phyloP scores from a whole-genome alignment of 2,329 filamentous ascomycete genomes.

The Coniochaeta sp. region DNA sequence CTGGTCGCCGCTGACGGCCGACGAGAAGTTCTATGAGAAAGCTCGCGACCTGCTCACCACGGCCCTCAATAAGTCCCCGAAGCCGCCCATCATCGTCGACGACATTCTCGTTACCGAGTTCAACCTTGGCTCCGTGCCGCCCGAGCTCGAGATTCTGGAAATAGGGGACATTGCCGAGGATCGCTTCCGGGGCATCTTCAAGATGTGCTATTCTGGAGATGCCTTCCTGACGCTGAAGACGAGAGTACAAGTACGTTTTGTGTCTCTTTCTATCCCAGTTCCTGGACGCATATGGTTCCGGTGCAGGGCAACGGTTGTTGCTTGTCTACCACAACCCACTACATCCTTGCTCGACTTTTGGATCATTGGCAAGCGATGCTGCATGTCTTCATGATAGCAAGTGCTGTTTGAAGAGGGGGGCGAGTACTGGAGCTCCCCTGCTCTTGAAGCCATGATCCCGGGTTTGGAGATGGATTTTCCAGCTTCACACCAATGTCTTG shows the following conservation, averaged over 20 bases:
- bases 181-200: slow-evolving; percentile 95
- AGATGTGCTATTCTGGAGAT: slow-evolving; percentile 96
- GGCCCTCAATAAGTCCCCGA: slow-evolving; percentile 94
- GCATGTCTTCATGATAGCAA: not conserved
- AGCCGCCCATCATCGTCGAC: slow-evolving; percentile 98
- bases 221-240: slow-evolving; percentile 94
- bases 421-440: not conserved
- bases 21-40: slow-evolving; percentile 82
- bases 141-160: slow-evolving; percentile 93
- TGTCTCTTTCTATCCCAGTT: slow-evolving; percentile 3
- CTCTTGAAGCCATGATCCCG: not conserved
- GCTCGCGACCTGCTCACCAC: slow-evolving; percentile 91
- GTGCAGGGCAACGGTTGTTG: not conserved
- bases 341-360: not conserved
- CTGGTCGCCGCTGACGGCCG: slow-evolving; percentile 98
- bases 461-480: not conserved
- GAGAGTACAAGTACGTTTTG: slow-evolving; percentile 70
- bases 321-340: not conserved
- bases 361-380: too few species aligned
- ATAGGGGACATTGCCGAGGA: slow-evolving; percentile 97
- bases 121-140: slow-evolving; percentile 90
- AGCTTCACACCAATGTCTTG: not conserved
- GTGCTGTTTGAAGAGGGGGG: not conserved
- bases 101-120: slow-evolving; percentile 98
- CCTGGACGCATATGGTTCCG: not conserved